Base-by-base conservation (phyloP, 768 basidiomycete species). In the Coprinellus aureogranulatus region DNA sequence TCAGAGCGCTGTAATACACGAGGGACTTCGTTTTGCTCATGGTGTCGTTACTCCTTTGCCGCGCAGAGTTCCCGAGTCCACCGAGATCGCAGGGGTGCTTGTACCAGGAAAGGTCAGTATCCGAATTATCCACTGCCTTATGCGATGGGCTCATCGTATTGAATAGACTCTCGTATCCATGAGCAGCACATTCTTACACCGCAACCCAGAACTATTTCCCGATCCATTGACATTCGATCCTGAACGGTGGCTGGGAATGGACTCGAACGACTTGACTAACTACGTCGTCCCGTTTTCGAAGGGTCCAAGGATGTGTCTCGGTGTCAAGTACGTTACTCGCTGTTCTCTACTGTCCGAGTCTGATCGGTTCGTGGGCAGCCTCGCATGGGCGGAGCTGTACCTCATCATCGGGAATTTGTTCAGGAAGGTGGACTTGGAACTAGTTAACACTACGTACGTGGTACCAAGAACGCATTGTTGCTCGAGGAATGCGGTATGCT, bases 1-100 rank as follows among this genome's bases (percentile, higher is more conserved):
- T 54, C n/a, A 81, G 80, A 77, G 74, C 1, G 79, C 77, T 8
- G 76, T 80, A 27, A 70, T 80, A 28, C 79, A 80, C 55, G 79
- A 81, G 62, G 70, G 77, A 0, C 68, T 81, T 39, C 67, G 80
- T 26, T 68, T 79, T 60, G 67, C 72, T 25, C 72, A 74, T 57
- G 77, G 78, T 10, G 63, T 75, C 2, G 68, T 74, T 10, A 72
- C 66, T 3, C 72, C 75, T 8, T 66, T 78, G 37, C 72, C 77
- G 16, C 68, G 79, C 27, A 64, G 79, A 26, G 72, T 79, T 2
- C 68, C 68, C 3, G 57, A 65, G 16, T 70, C 69, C 25, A 62
- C 71, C 0, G 59, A 65, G 26, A 76, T 82, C 11, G 65, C 63
- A n/a, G 78, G 77, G 0, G 56, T 55, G 4, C 46, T 61, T 14